Base-by-base conservation (phyloP, 108 stramenopile genomes). In the Hondaea fermentalgiana region DNA sequence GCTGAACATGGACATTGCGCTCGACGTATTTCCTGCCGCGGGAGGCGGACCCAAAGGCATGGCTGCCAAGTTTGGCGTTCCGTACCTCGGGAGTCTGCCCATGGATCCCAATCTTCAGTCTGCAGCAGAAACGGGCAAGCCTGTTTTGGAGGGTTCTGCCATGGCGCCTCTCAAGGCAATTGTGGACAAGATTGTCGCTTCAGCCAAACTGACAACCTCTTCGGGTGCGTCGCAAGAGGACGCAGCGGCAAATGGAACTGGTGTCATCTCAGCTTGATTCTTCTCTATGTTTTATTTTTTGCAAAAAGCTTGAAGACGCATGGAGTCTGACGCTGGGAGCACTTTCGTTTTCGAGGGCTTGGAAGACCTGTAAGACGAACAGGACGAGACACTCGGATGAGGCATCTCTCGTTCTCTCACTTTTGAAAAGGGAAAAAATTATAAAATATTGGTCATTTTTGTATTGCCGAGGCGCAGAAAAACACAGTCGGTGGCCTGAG, bases 71-170 rank as follows among this genome's bases (percentile, higher is more conserved):
- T 97, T 96, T 90, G 87, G 92, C 10, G 96, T 98, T 5, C 97
- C 97, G 4, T 97, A 96, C 88, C 94, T 98, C 71, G 98, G 98
- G 44, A 89, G 90, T 29, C 44, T 99, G 28, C 98, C 98, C 1
- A 89, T 99, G 89, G 99, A 99, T 94, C 96, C 98, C 0, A 95
- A 96, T 69, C 89, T 99, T 19, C 93, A 97, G 60, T 92, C 94
- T 87, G 93, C 96, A 2, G 99, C 98, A 90, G 99, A 99, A 88
- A 90, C 95, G 45, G 99, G 99, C 45, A 83, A 83, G 76, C 76
- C 76, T 0, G 23, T 83, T 45, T 6, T 83, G 6, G 51, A 53
- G 12, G 76, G 76, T 16, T 53, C 45, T 16, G 76, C 76, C 25
- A 47, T 53, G 49, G 76, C 76, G 14, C 76, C 76, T 12, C 76